phyloP scores from a whole-genome alignment of 805 yeast species.

The Geotrichum ghanense region DNA sequence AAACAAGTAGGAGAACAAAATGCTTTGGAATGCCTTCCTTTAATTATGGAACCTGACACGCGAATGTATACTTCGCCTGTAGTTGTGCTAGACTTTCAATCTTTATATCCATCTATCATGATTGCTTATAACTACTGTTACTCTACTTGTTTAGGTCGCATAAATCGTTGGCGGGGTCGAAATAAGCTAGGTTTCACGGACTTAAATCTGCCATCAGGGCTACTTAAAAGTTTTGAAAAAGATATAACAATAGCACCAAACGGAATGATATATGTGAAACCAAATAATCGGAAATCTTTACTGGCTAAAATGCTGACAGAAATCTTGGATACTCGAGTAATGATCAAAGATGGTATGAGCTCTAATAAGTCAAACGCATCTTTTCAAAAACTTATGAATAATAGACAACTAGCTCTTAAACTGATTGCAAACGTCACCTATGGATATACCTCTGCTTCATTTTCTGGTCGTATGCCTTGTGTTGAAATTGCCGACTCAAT shows the following conservation, averaged over 20 bases:
- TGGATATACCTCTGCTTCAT: slow-evolving; percentile 91
- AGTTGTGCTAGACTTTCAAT: slow-evolving; percentile 85
- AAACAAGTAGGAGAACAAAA: slow-evolving; percentile 72
- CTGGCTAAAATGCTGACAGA: slow-evolving; percentile 79
- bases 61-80: slow-evolving; percentile 80
- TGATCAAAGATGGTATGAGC: slow-evolving; percentile 68
- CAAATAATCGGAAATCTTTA: slow-evolving; percentile 54
- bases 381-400: slow-evolving; percentile 44
- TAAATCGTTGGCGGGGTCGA: slow-evolving; percentile 21
- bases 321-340: slow-evolving; percentile 64
- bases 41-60: slow-evolving; percentile 87
- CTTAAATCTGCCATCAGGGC: slow-evolving; percentile 43
- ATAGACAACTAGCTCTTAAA: slow-evolving; percentile 78
- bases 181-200: slow-evolving; percentile 28
- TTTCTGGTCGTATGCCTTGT: slow-evolving; percentile 95
- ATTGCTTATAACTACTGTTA: slow-evolving; percentile 78
- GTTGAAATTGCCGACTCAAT: slow-evolving; percentile 91
- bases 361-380: slow-evolving; percentile 21
- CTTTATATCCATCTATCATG: slow-evolving; percentile 84
- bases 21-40: slow-evolving; percentile 77
- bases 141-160: slow-evolving; percentile 31
- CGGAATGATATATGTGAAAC: slow-evolving; percentile 68
- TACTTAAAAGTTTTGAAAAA: slow-evolving; percentile 40
- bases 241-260: slow-evolving; percentile 71
- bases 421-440: slow-evolving; percentile 91